Evolutionary conservation across 345 rosid genomes (phyloP), one percentile per base, ranked within the genome.

Genomic region (Hibiscus tridactylites): DNA sequence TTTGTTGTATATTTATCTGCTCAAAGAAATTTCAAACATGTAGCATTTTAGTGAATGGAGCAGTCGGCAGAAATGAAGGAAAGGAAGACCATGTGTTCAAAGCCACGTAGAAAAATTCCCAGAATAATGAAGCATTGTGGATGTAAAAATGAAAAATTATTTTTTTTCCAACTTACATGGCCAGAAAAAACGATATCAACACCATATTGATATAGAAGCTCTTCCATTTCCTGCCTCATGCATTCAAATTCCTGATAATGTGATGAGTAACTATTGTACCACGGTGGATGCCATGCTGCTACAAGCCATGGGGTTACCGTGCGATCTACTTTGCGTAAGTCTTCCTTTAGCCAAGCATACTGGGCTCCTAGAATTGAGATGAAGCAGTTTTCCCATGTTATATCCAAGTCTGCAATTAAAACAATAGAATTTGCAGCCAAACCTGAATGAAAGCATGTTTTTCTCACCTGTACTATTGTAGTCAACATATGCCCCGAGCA

Each of bases 171-270:
- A 78, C 94, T 84, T 81, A 90, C 97, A 76, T 93, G 97, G 65
- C 97, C 97, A 49, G 88, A 78, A 77, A 88, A 91, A 24, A 90
- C 86, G 9, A 90, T 84, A 79, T 93, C 98, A 0, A 87, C 88
- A 15, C 78, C 77, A 59, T 89, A 80, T 74, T 83, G 84, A 75
- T 88, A 90, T 15, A 93, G 85, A 70, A 91, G 91, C 71, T 73
- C 81, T 80, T 93, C 98, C 92, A 93, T 91, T 79, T 84, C 88
- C 77, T 81, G 91, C 79, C 98, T 85, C 98, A 91, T 93, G 80
- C 98, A 93, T 81, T 93, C 98, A 72, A 87, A 90, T 77, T 91
- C 98, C 68, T 90, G 92, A 81, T 89, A 93, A 68, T 93, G 98
- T 1, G 98, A 87, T 56, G 86, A 76, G 64, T 89, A 90, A 80